A percentile compares a stretch with the other conserved stretches of the same genome.
phyloP scores from a whole-genome alignment of 108 stramenopile species.

The Phaeodactylum tricornutum region DNA sequence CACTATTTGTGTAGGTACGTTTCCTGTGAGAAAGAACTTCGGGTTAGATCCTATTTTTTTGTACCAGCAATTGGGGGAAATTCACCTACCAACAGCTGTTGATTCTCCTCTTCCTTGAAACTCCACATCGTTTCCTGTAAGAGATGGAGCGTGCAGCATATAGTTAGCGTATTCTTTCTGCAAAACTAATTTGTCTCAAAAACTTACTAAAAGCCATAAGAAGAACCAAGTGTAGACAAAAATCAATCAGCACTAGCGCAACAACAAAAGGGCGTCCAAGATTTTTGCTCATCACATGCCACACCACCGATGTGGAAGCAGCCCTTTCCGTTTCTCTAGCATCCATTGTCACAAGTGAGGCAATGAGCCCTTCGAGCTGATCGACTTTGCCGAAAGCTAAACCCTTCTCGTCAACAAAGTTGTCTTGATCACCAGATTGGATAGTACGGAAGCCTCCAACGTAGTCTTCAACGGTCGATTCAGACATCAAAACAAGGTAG shows the following conservation, averaged over 20 bases:
- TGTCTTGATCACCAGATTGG: conserved; percentile 1
- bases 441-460: conserved; percentile 7
- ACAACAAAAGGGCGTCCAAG: conserved; percentile 15
- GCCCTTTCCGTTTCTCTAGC: conserved; percentile 13
- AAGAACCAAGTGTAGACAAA: conserved; percentile 12
- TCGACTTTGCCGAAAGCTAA: conserved; percentile 9
- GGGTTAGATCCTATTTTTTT: no score
- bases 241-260: conserved; percentile 15
- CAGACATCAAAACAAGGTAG: conserved; percentile 11
- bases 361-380: conserved; percentile 11
- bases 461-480: conserved; percentile 8
- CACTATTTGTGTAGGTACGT: no score
- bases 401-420: conserved; percentile 4
- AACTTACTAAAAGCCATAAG: conserved; percentile 7
- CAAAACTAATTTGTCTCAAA: no score
- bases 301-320: conserved; percentile 7
- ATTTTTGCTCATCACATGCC: conserved; percentile 11
- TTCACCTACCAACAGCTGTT: no score
- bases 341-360: conserved; percentile 12
- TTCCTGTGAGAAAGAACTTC: no score
- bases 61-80: no score
- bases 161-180: no score
- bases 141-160: no score
- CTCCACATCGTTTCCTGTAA: no score
- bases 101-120: no score